Percentiles rank a stretch among this genome's conserved stretches.
Conservation (phyloP, 805 yeast genomes). For the Cyberlindnera americana region DNA sequence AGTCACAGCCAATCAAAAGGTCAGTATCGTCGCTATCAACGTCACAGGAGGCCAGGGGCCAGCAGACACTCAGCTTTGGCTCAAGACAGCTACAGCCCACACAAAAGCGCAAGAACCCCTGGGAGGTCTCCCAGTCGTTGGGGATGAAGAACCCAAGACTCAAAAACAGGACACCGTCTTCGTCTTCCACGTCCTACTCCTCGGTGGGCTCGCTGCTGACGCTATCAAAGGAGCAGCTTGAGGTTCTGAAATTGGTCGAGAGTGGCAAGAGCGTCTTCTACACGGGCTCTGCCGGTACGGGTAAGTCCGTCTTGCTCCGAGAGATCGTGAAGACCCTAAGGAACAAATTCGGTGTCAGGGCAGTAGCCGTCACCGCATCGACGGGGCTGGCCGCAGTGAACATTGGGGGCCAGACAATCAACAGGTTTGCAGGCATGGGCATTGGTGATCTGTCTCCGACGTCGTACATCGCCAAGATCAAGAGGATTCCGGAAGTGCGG, state of each 20-base stretch:
- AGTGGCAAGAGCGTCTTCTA: conserved; percentile 56
- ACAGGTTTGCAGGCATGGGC: conserved; percentile 84
- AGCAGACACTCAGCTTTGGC: conserved; percentile 7
- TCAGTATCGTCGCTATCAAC: not conserved
- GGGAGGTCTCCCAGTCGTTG: conserved; percentile 7
- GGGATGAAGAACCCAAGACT: conserved; percentile 15
- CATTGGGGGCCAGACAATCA: conserved; percentile 87
- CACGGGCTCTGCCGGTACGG: conserved; percentile 88
- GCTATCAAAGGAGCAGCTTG: conserved; percentile 45
- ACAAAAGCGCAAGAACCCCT: conserved; percentile 16
- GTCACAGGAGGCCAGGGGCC: too few species aligned
- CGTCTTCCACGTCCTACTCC: not conserved
- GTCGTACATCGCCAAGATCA: conserved; percentile 38
- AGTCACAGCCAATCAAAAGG: too few species aligned
- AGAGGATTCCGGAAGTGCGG: conserved; percentile 38
- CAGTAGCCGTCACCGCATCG: conserved; percentile 88
- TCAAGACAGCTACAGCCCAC: conserved; percentile 1
- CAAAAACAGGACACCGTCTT: too few species aligned
- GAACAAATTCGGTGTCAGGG: conserved; percentile 35
- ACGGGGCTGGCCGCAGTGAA: conserved; percentile 96
- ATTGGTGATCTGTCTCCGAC: conserved; percentile 50
- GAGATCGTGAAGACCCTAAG: conserved; percentile 57
- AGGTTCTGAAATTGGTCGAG: conserved; percentile 50
- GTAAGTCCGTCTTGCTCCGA: conserved; percentile 68
- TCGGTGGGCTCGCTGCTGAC: not conserved